phyloP scores from a whole-genome alignment of 2,329 filamentous ascomycete genomes.

The Colletotrichum filicis region DNA sequence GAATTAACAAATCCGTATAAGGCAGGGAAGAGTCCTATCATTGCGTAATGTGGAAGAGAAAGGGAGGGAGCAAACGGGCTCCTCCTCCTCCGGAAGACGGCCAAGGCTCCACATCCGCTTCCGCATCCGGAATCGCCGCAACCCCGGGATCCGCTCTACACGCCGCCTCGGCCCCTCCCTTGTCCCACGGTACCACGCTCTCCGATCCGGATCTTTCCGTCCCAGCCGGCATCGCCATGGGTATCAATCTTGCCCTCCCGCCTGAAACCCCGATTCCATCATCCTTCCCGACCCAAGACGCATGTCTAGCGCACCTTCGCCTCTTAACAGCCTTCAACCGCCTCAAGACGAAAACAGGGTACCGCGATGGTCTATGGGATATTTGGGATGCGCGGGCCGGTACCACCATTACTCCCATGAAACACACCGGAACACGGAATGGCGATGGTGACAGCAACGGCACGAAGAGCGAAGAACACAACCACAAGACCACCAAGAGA shows the following conservation, averaged over 20 bases:
- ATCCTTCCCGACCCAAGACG: background rate
- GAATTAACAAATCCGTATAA: too few species aligned
- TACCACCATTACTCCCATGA: constrained; percentile 18
- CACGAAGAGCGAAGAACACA: background rate
- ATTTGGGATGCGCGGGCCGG: constrained; percentile 58
- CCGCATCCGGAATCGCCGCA: background rate
- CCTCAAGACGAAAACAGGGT: constrained; percentile 69
- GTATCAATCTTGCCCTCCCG: background rate
- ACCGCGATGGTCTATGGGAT: constrained; percentile 69
- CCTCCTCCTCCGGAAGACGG: background rate
- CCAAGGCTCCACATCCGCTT: background rate
- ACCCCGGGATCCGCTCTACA: background rate
- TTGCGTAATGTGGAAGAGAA: background rate
- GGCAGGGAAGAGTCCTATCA: too few species aligned
- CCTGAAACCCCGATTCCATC: too few species aligned
- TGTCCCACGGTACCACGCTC: background rate
- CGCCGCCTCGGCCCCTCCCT: background rate
- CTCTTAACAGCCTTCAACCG: constrained; percentile 72
- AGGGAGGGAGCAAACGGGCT: background rate
- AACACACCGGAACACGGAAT: background rate
- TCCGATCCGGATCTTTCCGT: background rate
- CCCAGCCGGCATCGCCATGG: background rate
- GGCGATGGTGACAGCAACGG: background rate
- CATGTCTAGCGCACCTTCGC: constrained; percentile 65
- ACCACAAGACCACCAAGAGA: background rate